A percentile compares a stretch with the other conserved stretches of the same genome.
These are phyloP conservation scores for Chalciporus pseudorubinellus DNA, from an alignment of 768 basidiomycete genomes.

Conservation along the genomic window DNA sequence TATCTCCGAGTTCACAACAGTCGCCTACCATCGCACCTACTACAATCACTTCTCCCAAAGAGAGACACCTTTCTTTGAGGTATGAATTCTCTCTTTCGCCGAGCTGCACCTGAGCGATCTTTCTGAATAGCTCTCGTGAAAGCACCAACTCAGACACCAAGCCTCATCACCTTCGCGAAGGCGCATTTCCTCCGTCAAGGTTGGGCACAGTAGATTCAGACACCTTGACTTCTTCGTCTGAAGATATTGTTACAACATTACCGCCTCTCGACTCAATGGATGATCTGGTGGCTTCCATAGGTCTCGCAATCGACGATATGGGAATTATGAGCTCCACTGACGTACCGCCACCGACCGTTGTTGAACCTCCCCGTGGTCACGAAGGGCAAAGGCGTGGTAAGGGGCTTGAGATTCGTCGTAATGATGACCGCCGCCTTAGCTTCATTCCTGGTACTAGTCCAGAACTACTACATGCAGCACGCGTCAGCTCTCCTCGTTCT, in stretches of 20 bases:
- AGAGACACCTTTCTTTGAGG: conserved; percentile 14
- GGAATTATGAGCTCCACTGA: conserved; percentile 33
- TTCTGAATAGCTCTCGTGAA: conserved; percentile 24
- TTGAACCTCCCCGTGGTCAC: conserved; percentile 38
- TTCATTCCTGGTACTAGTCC: conserved; percentile 7
- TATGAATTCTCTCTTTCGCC: conserved; percentile 7
- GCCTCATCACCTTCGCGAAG: conserved; percentile 51
- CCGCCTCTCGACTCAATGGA: conserved; percentile 35
- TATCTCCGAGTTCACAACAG: conserved; percentile 32
- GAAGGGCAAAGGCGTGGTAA: conserved; percentile 26
- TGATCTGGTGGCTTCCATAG: conserved; percentile 37
- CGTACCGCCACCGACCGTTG: conserved; percentile 39
- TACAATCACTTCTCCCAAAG: conserved; percentile 1
- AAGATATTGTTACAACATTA: conserved; percentile 17
- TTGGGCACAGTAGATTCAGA: conserved; percentile 27
- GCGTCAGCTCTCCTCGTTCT: conserved; percentile 12
- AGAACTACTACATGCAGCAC: conserved; percentile 13
- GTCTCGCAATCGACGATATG: conserved; percentile 39
- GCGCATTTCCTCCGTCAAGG: conserved; percentile 58
- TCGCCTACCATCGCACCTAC: background rate
- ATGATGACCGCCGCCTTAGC: conserved; percentile 15
- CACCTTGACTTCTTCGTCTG: conserved; percentile 11
- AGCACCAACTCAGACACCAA: conserved; percentile 10
- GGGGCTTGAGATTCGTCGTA: conserved; percentile 33
- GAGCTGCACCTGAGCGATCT: background rate